Conservation (phyloP, 768 basidiomycete species). For the Auriscalpium orientale region DNA sequence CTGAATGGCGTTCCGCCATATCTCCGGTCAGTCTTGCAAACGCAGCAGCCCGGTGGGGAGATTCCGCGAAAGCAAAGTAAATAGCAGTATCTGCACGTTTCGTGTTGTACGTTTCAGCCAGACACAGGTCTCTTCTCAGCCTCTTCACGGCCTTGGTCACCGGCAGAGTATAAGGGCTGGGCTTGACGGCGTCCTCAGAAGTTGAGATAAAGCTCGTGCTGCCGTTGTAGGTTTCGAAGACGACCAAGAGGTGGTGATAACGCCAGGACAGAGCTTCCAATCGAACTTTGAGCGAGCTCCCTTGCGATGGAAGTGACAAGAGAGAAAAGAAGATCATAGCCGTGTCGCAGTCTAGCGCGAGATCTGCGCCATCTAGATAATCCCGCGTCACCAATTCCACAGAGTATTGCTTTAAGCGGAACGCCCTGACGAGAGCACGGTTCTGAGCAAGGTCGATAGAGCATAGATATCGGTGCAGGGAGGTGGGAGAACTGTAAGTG, state of each 20-base stretch:
- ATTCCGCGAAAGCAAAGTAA: constrained; percentile 55
- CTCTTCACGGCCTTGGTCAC: constrained; percentile 64
- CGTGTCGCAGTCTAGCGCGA: constrained; percentile 59
- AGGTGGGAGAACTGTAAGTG: constrained; percentile 18
- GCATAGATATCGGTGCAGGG: constrained; percentile 56
- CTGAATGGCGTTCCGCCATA: constrained; percentile 38
- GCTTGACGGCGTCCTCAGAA: background rate
- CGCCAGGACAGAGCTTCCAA: constrained; percentile 58
- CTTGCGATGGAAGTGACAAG: constrained; percentile 40
- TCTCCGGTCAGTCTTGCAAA: constrained; percentile 54
- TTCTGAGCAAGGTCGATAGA: constrained; percentile 66
- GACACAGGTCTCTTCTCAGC: constrained; percentile 52
- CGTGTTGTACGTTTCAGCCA: constrained; percentile 52
- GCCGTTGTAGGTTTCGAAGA: constrained; percentile 37
- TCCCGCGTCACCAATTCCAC: constrained; percentile 62
- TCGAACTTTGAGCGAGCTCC: constrained; percentile 34
- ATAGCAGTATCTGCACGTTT: constrained; percentile 39
- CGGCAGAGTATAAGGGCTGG: constrained; percentile 53
- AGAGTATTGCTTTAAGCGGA: constrained; percentile 36
- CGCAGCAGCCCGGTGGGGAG: constrained; percentile 48
- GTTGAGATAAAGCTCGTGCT: background rate
- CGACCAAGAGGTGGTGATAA: constrained; percentile 44
- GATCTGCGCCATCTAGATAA: constrained; percentile 48
- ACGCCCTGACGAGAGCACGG: constrained; percentile 45
- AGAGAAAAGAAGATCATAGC: constrained; percentile 45